Percentiles rank a stretch among this genome's conserved stretches.
Evolutionary conservation across 257 asterid species (phyloP).

Genomic region (Anisodus acutangulus): DNA sequence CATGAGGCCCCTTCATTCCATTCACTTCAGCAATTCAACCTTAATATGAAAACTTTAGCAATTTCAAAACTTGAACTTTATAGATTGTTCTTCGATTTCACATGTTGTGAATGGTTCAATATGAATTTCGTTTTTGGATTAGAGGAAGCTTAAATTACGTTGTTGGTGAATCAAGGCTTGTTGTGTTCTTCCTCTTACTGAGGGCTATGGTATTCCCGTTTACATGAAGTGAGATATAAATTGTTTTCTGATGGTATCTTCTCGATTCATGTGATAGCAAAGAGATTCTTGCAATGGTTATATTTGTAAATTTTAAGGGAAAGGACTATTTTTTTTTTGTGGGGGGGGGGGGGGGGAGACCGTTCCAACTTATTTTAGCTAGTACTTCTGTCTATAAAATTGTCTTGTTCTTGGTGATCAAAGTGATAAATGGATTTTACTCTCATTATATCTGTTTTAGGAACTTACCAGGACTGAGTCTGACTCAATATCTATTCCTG

Average conservation of each 20-base stretch:
- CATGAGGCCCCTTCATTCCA: not conserved
- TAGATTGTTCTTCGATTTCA: not conserved
- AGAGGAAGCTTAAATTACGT: not conserved
- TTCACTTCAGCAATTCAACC: not conserved
- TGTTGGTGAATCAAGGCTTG: not conserved
- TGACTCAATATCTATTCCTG: constrained; percentile 36
- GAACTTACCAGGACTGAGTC: constrained; percentile 18
- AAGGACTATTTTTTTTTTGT: not conserved
- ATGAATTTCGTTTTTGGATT: not conserved
- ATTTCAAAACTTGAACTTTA: not conserved
- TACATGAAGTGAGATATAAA: not conserved
- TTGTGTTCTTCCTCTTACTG: not conserved
- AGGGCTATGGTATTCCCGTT: not conserved
- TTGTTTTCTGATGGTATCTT: not conserved
- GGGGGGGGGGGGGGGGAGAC: not conserved
- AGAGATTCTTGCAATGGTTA: not conserved
- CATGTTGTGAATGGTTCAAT: not conserved
- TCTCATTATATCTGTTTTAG: not conserved
- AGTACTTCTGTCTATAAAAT: not conserved
- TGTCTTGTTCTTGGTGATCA: not conserved
- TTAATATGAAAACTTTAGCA: not conserved
- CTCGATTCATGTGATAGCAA: not conserved
- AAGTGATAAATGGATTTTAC: not conserved
- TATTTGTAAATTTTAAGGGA: not conserved
- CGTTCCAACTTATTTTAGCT: not conserved